These are phyloP conservation scores for Chlorophyllum brunneum DNA, from an alignment of 768 basidiomycete genomes.

Conservation along the genomic window DNA sequence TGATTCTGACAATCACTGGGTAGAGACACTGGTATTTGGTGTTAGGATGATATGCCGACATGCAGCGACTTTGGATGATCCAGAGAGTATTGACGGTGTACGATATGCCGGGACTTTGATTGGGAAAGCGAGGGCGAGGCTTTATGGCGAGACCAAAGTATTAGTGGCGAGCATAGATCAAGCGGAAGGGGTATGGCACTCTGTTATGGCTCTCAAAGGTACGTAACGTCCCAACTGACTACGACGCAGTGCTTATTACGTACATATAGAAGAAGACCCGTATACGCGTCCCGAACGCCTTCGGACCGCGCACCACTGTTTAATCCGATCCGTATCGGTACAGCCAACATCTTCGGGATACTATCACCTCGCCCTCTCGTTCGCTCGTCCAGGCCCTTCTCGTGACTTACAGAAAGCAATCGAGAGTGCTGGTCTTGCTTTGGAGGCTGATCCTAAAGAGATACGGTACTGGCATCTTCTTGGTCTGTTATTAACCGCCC, in stretches of 20 bases:
- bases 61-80: slow-evolving; percentile 20
- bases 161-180: slow-evolving; percentile 58
- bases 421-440: slow-evolving; percentile 60
- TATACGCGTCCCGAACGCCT: slow-evolving; percentile 58
- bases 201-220: slow-evolving; percentile 71
- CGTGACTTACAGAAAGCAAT: slow-evolving; percentile 70
- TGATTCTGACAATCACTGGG: slow-evolving; percentile 71
- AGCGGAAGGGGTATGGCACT: slow-evolving; percentile 72
- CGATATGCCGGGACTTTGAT: slow-evolving; percentile 59
- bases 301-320: slow-evolving; percentile 47
- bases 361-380: slow-evolving; percentile 80
- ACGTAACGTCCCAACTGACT: no score
- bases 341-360: slow-evolving; percentile 54
- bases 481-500: slow-evolving; percentile 73
- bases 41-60: slow-evolving; percentile 69
- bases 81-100: slow-evolving; percentile 43
- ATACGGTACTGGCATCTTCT: slow-evolving; percentile 90
- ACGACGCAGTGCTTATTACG: no score
- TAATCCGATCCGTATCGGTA: slow-evolving; percentile 43
- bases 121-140: slow-evolving; percentile 54
- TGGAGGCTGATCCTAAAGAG: slow-evolving; percentile 61
- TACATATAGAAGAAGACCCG: slow-evolving; percentile 56
- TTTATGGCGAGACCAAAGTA: slow-evolving; percentile 45
- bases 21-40: slow-evolving; percentile 75
- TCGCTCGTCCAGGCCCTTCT: slow-evolving; percentile 56